Conservation (phyloP, 148 eudicot genomes). For the Camellia japonica region DNA sequence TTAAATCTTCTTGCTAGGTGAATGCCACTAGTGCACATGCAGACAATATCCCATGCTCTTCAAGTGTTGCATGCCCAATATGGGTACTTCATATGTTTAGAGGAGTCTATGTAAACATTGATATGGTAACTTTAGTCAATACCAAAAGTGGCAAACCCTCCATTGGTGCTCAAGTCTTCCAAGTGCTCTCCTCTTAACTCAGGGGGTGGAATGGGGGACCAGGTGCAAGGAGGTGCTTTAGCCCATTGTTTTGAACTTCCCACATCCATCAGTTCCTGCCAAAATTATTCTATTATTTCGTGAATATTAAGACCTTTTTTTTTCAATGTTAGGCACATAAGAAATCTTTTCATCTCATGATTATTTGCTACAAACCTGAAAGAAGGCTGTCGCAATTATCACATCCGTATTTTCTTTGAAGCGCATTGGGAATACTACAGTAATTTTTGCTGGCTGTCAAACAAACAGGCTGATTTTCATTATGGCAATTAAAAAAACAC, state of each 20-base stretch:
- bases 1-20: too few relatives aligned
- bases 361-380: conserved; percentile 60
- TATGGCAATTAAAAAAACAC: background rate
- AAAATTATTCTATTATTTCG: conserved; percentile 8
- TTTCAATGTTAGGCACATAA: background rate
- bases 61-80: too few relatives aligned
- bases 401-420: conserved; percentile 81
- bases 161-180: conserved; percentile 81
- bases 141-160: conserved; percentile 93
- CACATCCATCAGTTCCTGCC: conserved; percentile 76
- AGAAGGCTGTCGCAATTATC: conserved; percentile 80
- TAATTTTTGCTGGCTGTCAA: conserved; percentile 68
- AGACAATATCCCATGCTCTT: too few relatives aligned
- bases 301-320: background rate
- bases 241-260: conserved; percentile 54
- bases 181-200: conserved; percentile 76
- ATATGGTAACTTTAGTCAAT: conserved; percentile 14
- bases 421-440: conserved; percentile 79
- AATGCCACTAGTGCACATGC: too few relatives aligned
- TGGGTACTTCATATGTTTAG: too few relatives aligned
- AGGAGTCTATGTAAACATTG: too few relatives aligned
- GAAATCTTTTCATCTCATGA: background rate
- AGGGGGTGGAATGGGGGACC: conserved; percentile 93
- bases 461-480: conserved; percentile 11
- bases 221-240: conserved; percentile 79